Conservation (phyloP, 106 monocot species). For the Dendrobium chrysotoxum region DNA sequence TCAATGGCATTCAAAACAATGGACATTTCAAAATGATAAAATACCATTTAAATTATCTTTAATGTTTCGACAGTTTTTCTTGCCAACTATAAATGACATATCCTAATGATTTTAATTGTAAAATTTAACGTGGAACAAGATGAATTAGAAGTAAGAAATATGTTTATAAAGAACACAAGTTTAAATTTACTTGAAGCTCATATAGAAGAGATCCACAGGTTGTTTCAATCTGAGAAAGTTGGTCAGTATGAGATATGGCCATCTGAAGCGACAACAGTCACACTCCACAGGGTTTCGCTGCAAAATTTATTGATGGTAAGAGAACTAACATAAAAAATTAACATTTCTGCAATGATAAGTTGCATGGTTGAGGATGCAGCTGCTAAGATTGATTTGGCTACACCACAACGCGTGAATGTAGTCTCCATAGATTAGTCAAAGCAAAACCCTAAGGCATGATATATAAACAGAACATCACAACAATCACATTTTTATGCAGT, state of each 20-base stretch:
- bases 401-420: background rate
- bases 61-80: background rate
- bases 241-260: background rate
- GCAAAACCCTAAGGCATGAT: background rate
- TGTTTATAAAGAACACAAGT: background rate
- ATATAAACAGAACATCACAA: too few relatives aligned
- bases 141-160: background rate
- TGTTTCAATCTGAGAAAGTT: conserved; percentile 18
- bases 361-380: background rate
- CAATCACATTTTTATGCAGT: too few relatives aligned
- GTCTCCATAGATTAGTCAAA: background rate
- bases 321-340: background rate
- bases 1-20: conserved; percentile 6
- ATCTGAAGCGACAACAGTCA: background rate
- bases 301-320: background rate
- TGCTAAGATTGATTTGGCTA: background rate
- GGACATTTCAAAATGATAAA: background rate
- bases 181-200: conserved; percentile 13
- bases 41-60: background rate
- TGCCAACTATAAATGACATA: background rate
- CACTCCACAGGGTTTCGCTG: background rate
- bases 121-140: conserved; percentile 7
- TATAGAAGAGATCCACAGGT: conserved; percentile 19
- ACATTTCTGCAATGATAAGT: background rate
- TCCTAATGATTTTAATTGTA: background rate